A percentile compares a stretch with the other conserved stretches of the same genome.
phyloP scores from a whole-genome alignment of 148 eudicot genomes.

The Heliosperma pusillum region DNA sequence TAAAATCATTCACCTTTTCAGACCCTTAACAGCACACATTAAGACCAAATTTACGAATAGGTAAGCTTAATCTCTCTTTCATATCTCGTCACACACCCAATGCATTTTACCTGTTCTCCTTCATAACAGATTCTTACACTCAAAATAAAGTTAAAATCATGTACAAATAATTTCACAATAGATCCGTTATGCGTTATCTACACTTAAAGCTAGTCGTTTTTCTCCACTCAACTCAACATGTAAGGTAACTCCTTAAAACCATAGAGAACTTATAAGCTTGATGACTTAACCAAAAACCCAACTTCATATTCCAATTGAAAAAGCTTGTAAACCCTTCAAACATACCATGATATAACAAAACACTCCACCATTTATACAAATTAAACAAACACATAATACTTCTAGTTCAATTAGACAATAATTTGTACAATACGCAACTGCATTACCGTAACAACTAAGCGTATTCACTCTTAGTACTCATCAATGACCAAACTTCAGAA shows the following conservation, averaged over 20 bases:
- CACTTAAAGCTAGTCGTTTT: not conserved
- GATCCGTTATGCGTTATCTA: not conserved
- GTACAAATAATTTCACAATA: not conserved
- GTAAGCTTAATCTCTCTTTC: not conserved
- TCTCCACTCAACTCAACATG: not conserved
- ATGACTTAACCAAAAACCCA: not conserved
- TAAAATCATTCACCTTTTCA: not conserved
- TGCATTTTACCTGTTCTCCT: not conserved
- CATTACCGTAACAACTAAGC: not conserved
- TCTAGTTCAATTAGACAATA: not conserved
- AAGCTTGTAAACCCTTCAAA: not conserved
- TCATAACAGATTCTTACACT: not conserved
- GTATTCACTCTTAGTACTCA: not conserved
- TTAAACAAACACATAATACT: not conserved
- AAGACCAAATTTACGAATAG: not conserved
- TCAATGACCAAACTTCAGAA: not conserved
- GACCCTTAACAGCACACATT: not conserved
- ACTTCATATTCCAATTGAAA: not conserved
- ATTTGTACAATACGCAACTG: not conserved
- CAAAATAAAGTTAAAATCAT: not conserved
- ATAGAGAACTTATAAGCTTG: not conserved
- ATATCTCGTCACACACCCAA: not conserved
- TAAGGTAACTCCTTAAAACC: not conserved
- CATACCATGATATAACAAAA: not conserved
- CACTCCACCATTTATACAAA: not conserved